Evolutionary conservation across 768 basidiomycete species (phyloP).

Genomic region (Macrolepiota albuminosa): DNA sequence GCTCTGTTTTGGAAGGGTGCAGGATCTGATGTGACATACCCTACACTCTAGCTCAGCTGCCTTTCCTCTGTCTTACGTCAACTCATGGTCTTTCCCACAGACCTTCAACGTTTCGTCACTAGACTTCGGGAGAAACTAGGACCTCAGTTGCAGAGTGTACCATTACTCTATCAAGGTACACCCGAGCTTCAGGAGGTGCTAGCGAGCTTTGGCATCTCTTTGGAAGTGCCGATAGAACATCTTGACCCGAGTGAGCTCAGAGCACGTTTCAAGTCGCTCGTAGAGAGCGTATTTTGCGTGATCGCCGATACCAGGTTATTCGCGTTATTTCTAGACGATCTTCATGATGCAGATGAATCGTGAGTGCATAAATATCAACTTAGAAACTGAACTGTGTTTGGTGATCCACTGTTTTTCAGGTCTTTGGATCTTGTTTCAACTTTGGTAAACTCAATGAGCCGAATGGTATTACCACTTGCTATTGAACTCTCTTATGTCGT

Average conservation of each 20-base stretch:
- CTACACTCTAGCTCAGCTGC: slow-evolving; percentile 47
- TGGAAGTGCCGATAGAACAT: slow-evolving; percentile 49
- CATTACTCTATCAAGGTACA: slow-evolving; percentile 65
- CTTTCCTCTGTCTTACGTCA: slow-evolving; percentile 70
- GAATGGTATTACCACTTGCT: slow-evolving; percentile 41
- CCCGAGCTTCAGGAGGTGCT: slow-evolving; percentile 67
- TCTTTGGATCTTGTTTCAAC: slow-evolving; percentile 64
- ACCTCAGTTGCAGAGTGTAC: slow-evolving; percentile 64
- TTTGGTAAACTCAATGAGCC: slow-evolving; percentile 57
- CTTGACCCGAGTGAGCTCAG: slow-evolving; percentile 57
- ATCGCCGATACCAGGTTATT: slow-evolving; percentile 67
- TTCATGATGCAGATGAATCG: slow-evolving; percentile 74
- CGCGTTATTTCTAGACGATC: slow-evolving; percentile 67
- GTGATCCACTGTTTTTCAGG: slow-evolving; percentile 26
- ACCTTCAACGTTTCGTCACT: slow-evolving; percentile 61
- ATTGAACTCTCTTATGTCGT: background rate
- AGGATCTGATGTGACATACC: background rate
- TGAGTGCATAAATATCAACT: slow-evolving; percentile 19
- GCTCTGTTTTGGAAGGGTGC: background rate
- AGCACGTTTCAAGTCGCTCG: slow-evolving; percentile 65
- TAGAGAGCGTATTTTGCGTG: slow-evolving; percentile 65
- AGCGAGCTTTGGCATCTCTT: slow-evolving; percentile 44
- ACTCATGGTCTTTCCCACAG: slow-evolving; percentile 69
- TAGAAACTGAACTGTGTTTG: background rate
- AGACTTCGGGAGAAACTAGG: slow-evolving; percentile 57